These are phyloP conservation scores for Vitis hybrid DNA, from an alignment of 177 flowering plant species.

Conservation along the genomic window DNA sequence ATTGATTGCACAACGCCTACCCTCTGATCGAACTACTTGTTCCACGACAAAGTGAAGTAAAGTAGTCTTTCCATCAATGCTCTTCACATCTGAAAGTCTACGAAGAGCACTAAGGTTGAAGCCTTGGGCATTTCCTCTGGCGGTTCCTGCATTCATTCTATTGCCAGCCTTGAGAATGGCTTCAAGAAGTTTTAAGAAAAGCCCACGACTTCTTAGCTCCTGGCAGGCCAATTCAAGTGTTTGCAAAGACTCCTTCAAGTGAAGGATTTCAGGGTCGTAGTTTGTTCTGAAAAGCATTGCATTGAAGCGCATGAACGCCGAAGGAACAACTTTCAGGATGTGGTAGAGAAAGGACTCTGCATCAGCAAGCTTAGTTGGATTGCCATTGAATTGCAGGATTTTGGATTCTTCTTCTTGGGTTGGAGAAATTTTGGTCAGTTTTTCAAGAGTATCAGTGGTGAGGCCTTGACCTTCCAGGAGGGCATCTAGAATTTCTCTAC, in stretches of 20 bases:
- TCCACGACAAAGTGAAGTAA: conserved; percentile 81
- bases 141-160: conserved; percentile 80
- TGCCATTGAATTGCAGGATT: conserved; percentile 55
- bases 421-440: conserved; percentile 65
- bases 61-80: conserved; percentile 82
- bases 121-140: conserved; percentile 88
- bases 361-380: conserved; percentile 66
- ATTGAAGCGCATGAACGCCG: conserved; percentile 66
- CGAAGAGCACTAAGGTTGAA: conserved; percentile 64
- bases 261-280: conserved; percentile 54
- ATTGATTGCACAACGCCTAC: conserved; percentile 57
- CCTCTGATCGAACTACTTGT: conserved; percentile 73
- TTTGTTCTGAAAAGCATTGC: conserved; percentile 72
- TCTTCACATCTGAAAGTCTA: conserved; percentile 75
- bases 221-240: conserved; percentile 71
- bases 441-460: conserved; percentile 57
- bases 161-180: conserved; percentile 91
- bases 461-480: conserved; percentile 63
- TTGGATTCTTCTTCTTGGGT: conserved; percentile 53
- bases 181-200: conserved; percentile 77
- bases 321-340: conserved; percentile 59
- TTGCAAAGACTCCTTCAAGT: conserved; percentile 59
- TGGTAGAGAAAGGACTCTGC: conserved; percentile 79
- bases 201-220: conserved; percentile 63
- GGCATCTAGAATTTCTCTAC: conserved; percentile 59